Evolutionary conservation across 2,329 filamentous ascomycete genomes (phyloP), one percentile per base, ranked within the genome.

Genomic region (Fusarium goolgardi): DNA sequence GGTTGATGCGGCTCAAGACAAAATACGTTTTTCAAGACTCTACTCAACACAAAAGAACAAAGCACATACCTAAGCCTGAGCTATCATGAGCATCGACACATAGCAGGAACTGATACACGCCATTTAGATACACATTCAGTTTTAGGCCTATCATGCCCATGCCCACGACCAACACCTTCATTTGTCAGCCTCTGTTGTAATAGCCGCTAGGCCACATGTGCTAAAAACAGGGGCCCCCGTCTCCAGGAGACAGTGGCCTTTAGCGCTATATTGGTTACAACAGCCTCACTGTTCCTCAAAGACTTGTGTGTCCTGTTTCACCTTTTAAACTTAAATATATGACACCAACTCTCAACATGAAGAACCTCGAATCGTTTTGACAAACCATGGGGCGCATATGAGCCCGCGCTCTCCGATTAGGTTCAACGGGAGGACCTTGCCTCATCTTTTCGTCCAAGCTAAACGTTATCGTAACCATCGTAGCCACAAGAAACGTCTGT

Each of bases 381-480:
- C 12, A 31, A 31, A 31, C 11, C 20, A 21, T 5, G 12, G 5
- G n/a, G 12, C 10, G 1, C 15, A n/a, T 9, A 45, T n/a, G 18
- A 8, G 18, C 25, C 5, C 16, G 8, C n/a, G 8, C n/a, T 20
- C 18, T 45, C 4, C 9, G 27, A 18, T 4, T 29, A 13, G 18
- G 25, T 29, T 29, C 32, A 25, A 27, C 23, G 18, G 23, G 16
- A 50, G 23, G 32, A 27, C n/a, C 34, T 20, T 25, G 40, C 40
- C 23, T 43, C 40, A 43, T 16, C 18, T 15, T 45, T 53, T 60
- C 59, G 41, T 59, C 61, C 45, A 53, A 46, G 58, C 60, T 64
- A 64, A 51, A 64, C 27, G 40, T 46, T 21, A 25, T 41, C 31
- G 25, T 16, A 51, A 46, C 34, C 50, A 20, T 47, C 32, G 41